These are phyloP conservation scores for Russula ochroleuca DNA, from an alignment of 768 basidiomycete genomes.

Conservation along the genomic window DNA sequence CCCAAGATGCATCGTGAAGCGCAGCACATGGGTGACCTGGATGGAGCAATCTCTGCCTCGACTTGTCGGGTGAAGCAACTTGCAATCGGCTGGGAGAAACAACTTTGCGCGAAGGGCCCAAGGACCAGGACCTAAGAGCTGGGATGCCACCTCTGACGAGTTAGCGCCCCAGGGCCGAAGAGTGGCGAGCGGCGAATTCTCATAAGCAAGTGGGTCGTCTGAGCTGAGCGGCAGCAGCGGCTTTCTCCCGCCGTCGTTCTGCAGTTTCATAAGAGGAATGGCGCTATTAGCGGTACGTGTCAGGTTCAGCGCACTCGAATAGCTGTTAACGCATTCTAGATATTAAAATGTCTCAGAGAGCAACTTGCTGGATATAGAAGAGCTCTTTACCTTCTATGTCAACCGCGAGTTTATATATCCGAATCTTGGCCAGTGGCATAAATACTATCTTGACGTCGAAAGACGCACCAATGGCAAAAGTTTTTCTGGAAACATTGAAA, in stretches of 20 bases:
- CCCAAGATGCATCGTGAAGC: constrained; percentile 79
- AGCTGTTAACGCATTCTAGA: constrained; percentile 79
- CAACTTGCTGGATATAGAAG: neutral
- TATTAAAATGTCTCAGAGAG: neutral
- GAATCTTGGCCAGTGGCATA: constrained; percentile 79
- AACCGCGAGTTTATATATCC: constrained; percentile 69
- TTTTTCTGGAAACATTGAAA: constrained; percentile 66
- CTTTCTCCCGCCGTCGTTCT: constrained; percentile 48
- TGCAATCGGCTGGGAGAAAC: constrained; percentile 62
- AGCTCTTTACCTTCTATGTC: constrained; percentile 68
- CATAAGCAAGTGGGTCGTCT: constrained; percentile 58
- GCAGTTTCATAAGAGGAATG: constrained; percentile 59
- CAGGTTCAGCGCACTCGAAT: constrained; percentile 59
- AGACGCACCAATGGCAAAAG: constrained; percentile 77
- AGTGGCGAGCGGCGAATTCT: constrained; percentile 59
- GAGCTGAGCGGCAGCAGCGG: constrained; percentile 78
- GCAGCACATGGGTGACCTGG: constrained; percentile 68
- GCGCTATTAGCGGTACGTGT: constrained; percentile 64
- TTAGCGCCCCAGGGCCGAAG: constrained; percentile 48
- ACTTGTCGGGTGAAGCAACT: constrained; percentile 69
- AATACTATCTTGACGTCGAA: constrained; percentile 78
- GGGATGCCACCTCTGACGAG: constrained; percentile 53
- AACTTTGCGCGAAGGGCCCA: constrained; percentile 76
- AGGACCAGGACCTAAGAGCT: constrained; percentile 74
- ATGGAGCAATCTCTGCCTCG: constrained; percentile 75